phyloP scores from a whole-genome alignment of 768 basidiomycete species.

The Brasilioporus rufonigricans region DNA sequence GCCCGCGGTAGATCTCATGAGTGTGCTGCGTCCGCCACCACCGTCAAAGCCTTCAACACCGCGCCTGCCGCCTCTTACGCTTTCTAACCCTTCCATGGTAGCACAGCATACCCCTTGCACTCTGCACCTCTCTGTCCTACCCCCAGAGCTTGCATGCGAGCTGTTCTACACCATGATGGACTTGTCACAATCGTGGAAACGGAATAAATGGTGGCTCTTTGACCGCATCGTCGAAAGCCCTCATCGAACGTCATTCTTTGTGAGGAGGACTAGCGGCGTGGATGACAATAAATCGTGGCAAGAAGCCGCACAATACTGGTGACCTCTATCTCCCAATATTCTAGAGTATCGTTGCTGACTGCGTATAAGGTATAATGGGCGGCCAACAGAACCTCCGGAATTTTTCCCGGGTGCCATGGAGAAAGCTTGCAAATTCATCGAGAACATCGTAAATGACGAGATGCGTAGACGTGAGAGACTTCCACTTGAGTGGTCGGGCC shows the following conservation, averaged over 20 bases:
- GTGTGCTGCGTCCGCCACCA: slow-evolving; percentile 52
- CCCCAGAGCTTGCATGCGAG: slow-evolving; percentile 70
- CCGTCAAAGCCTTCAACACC: slow-evolving; percentile 30
- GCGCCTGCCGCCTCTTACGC: slow-evolving; percentile 57
- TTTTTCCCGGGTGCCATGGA: slow-evolving; percentile 71
- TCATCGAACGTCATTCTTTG: slow-evolving; percentile 78
- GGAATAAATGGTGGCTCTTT: slow-evolving; percentile 84
- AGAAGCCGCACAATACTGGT: slow-evolving; percentile 78
- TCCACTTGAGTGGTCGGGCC: slow-evolving; percentile 64
- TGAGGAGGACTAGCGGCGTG: slow-evolving; percentile 46
- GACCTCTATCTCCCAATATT: slow-evolving; percentile 10
- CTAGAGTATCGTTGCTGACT: slow-evolving; percentile 8
- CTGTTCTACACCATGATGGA: slow-evolving; percentile 74
- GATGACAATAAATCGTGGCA: slow-evolving; percentile 55
- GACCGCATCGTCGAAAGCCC: slow-evolving; percentile 82
- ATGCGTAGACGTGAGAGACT: slow-evolving; percentile 59
- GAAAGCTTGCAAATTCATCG: slow-evolving; percentile 70
- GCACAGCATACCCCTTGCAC: slow-evolving; percentile 74
- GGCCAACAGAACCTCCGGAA: slow-evolving; percentile 52
- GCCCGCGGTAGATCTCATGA: slow-evolving; percentile 48
- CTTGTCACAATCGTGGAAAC: slow-evolving; percentile 58
- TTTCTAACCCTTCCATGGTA: slow-evolving; percentile 62
- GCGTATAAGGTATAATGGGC: slow-evolving; percentile 72
- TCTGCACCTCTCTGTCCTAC: slow-evolving; percentile 64
- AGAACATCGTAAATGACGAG: slow-evolving; percentile 68